phyloP scores from a whole-genome alignment of 2,329 filamentous ascomycete genomes.

The Aspergillus ochraceoroseus region DNA sequence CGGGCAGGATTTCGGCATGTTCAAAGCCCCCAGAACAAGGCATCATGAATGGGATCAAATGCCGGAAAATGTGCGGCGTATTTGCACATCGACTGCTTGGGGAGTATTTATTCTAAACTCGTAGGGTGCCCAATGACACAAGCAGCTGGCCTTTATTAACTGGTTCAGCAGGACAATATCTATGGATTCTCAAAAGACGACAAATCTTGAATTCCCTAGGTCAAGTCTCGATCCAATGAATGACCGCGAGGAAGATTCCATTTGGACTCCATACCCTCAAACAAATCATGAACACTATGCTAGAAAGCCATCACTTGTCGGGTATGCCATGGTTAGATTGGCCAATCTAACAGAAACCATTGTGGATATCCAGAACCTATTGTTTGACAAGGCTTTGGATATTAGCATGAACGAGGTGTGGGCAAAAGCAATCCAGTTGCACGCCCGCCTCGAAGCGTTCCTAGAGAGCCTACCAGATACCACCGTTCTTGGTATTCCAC shows the following conservation, averaged over 20 bases:
- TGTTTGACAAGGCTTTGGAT: slow-evolving; percentile 21
- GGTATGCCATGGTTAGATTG: slow-evolving; percentile 22
- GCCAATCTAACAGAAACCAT: slow-evolving; percentile 23
- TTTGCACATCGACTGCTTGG: slow-evolving; percentile 29
- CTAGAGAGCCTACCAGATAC: slow-evolving; percentile 20
- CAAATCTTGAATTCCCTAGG: slow-evolving; percentile 21
- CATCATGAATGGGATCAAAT: slow-evolving; percentile 12
- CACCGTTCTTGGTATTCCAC: slow-evolving; percentile 17
- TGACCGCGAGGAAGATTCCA: slow-evolving; percentile 15
- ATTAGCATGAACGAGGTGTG: slow-evolving; percentile 18
- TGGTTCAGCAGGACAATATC: slow-evolving; percentile 26
- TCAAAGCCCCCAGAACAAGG: slow-evolving; percentile 17
- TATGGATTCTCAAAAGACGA: slow-evolving; percentile 22
- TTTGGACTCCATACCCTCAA: slow-evolving; percentile 35
- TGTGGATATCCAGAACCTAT: slow-evolving; percentile 24
- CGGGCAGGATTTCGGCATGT: slow-evolving; percentile 31
- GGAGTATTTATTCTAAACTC: slow-evolving; percentile 30
- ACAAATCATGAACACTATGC: slow-evolving; percentile 27
- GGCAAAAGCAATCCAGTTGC: slow-evolving; percentile 17
- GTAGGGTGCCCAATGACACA: slow-evolving; percentile 15
- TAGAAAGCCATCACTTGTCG: slow-evolving; percentile 27
- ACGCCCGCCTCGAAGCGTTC: slow-evolving; percentile 24
- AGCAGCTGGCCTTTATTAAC: slow-evolving; percentile 9
- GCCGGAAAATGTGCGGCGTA: slow-evolving; percentile 20
- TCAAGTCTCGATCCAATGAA: slow-evolving; percentile 15